These are phyloP conservation scores for Trametes coccinea DNA, from an alignment of 768 basidiomycete species.

Conservation along the genomic window DNA sequence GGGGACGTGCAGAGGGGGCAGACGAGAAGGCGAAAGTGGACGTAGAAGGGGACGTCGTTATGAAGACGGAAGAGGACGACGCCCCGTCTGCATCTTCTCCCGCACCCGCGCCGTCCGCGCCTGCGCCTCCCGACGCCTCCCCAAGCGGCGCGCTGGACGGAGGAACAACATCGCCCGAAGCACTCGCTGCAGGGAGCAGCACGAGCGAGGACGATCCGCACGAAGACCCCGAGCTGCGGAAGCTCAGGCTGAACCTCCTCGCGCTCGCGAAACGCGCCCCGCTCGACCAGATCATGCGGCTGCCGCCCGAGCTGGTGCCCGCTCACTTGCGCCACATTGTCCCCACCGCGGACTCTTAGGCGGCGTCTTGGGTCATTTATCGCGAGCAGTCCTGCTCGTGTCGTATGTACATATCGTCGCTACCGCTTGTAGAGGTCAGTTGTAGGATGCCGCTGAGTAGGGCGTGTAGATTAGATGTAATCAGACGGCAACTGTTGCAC, in stretches of 20 bases:
- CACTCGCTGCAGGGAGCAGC: background rate
- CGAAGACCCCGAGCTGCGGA: conserved; percentile 55
- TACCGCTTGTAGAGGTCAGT: too few species aligned
- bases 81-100: background rate
- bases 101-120: background rate
- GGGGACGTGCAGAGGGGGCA: background rate
- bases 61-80: conserved; percentile 14
- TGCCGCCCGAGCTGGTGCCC: conserved; percentile 67
- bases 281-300: conserved; percentile 62
- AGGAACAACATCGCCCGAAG: background rate
- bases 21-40: conserved; percentile 23
- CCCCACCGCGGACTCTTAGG: conserved; percentile 42
- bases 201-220: conserved; percentile 8
- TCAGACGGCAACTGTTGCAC: background rate
- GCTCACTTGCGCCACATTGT: conserved; percentile 64
- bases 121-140: background rate
- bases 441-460: background rate
- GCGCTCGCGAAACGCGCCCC: conserved; percentile 80
- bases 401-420: background rate
- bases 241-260: conserved; percentile 70
- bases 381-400: background rate
- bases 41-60: conserved; percentile 19
- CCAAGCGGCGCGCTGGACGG: background rate
- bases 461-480: background rate
- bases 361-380: background rate